Percentiles rank a stretch among this genome's conserved stretches.
Conservation (phyloP, 106 monocot genomes). For the Iris macrosiphon region DNA sequence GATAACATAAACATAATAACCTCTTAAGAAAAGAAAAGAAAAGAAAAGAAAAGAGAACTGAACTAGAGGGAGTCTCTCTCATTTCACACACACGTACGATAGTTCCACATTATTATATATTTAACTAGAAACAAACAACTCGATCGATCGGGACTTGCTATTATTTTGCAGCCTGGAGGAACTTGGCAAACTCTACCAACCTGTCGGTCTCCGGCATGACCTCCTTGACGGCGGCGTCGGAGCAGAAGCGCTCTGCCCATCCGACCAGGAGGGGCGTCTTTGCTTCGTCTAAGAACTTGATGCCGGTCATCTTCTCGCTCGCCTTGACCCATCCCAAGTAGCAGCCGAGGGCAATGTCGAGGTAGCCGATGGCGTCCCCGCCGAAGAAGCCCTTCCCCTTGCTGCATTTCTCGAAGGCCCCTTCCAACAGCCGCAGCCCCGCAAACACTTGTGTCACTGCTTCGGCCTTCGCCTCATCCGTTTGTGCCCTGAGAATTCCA, state of each 20-base stretch:
- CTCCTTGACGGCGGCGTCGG: constrained; percentile 3
- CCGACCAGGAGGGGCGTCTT: background rate
- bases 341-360: constrained; percentile 39
- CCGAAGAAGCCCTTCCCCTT: constrained; percentile 39
- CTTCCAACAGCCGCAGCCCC: constrained; percentile 26
- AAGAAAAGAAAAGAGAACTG: too few species aligned
- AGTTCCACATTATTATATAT: too few species aligned
- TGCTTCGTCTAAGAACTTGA: background rate
- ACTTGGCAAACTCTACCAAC: constrained; percentile 1
- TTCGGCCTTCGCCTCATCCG: constrained; percentile 8
- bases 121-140: too few species aligned
- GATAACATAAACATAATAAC: too few species aligned
- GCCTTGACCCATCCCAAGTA: constrained; percentile 23
- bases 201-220: background rate
- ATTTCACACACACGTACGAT: too few species aligned
- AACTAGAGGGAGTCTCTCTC: too few species aligned
- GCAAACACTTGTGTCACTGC: constrained; percentile 1
- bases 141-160: too few species aligned
- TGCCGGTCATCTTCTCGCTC: constrained; percentile 1
- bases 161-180: background rate
- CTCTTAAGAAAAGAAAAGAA: too few species aligned
- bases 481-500: background rate
- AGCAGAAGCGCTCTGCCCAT: constrained; percentile 1
- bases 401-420: constrained; percentile 23
- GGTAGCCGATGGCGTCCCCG: constrained; percentile 30